Evolutionary conservation across 495 filamentous ascomycete genomes (phyloP).

Genomic region (Hamigera avellanea): DNA sequence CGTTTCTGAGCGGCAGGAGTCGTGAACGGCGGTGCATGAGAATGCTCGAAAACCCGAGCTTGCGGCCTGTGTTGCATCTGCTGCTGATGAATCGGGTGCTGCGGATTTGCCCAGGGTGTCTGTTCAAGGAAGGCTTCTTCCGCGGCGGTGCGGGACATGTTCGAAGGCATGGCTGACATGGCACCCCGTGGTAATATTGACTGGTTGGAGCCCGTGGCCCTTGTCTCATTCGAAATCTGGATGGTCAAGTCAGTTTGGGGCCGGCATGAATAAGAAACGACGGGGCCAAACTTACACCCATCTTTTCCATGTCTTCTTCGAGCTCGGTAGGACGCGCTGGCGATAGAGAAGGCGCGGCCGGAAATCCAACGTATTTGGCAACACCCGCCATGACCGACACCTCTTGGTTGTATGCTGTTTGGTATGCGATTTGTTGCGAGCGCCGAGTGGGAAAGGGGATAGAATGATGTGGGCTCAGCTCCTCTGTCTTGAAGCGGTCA

Average conservation of each 20-base stretch:
- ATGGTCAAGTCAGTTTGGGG: constrained; percentile 7
- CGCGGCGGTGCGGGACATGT: constrained; percentile 40
- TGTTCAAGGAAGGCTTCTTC: constrained; percentile 76
- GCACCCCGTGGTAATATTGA: constrained; percentile 17
- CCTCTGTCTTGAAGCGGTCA: constrained; percentile 73
- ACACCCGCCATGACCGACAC: constrained; percentile 83
- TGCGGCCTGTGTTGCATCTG: constrained; percentile 25
- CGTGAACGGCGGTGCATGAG: constrained; percentile 26
- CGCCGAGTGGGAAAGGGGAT: constrained; percentile 61
- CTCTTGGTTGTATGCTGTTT: constrained; percentile 84
- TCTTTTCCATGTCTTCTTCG: constrained; percentile 78
- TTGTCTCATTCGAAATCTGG: constrained; percentile 30
- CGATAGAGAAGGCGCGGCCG: constrained; percentile 75
- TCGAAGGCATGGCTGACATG: constrained; percentile 28
- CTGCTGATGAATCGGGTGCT: constrained; percentile 61
- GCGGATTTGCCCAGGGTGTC: constrained; percentile 80
- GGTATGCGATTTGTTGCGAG: constrained; percentile 62
- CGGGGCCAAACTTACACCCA: constrained; percentile 57
- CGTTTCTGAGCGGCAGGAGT: constrained; percentile 44
- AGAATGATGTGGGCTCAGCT: constrained; percentile 66
- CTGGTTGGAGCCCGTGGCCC: constrained; percentile 13
- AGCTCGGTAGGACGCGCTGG: constrained; percentile 60
- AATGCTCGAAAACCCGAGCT: constrained; percentile 17
- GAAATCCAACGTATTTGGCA: constrained; percentile 90
- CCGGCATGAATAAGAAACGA: background rate